phyloP scores from a whole-genome alignment of 352 stramenopile species.

The Thalassiosira mediterranea region DNA sequence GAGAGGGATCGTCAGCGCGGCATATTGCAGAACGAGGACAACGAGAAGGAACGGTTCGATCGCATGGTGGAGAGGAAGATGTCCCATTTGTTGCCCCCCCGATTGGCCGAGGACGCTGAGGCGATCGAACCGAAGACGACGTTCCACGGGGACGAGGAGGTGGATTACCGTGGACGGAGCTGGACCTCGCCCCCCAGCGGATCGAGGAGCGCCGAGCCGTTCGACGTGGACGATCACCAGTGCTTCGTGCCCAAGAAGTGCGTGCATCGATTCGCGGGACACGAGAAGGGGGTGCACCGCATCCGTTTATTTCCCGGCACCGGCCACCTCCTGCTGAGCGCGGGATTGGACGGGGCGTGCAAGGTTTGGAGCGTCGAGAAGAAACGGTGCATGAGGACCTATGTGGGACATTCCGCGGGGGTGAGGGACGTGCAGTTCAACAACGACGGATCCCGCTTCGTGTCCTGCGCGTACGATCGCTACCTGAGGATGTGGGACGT shows the following conservation, averaged over 20 bases:
- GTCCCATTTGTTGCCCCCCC: conserved; percentile 79
- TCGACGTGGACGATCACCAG: conserved; percentile 86
- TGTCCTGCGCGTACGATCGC: conserved; percentile 95
- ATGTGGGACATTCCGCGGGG: conserved; percentile 92
- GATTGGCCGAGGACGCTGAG: conserved; percentile 63
- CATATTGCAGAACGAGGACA: conserved; percentile 60
- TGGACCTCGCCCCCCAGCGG: conserved; percentile 92
- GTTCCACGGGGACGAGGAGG: conserved; percentile 90
- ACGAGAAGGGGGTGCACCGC: conserved; percentile 96
- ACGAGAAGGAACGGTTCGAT: conserved; percentile 78
- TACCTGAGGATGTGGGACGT: conserved; percentile 98
- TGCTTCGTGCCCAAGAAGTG: conserved; percentile 98
- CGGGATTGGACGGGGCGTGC: conserved; percentile 90
- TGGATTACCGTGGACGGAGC: conserved; percentile 94
- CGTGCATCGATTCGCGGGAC: conserved; percentile 94
- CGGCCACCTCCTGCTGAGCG: conserved; percentile 96
- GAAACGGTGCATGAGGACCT: conserved; percentile 87
- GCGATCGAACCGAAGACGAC: conserved; percentile 62
- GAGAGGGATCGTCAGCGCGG: conserved; percentile 72
- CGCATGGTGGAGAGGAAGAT: conserved; percentile 84
- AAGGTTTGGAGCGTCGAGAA: conserved; percentile 97
- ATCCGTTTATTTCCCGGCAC: conserved; percentile 97
- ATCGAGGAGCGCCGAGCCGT: conserved; percentile 79
- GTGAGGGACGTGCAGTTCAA: conserved; percentile 95
- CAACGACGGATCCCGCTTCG: conserved; percentile 93